Percentiles rank a stretch among this genome's conserved stretches.
Evolutionary conservation across 2,329 filamentous ascomycete species (phyloP).

Genomic region (Fusarium sp.): DNA sequence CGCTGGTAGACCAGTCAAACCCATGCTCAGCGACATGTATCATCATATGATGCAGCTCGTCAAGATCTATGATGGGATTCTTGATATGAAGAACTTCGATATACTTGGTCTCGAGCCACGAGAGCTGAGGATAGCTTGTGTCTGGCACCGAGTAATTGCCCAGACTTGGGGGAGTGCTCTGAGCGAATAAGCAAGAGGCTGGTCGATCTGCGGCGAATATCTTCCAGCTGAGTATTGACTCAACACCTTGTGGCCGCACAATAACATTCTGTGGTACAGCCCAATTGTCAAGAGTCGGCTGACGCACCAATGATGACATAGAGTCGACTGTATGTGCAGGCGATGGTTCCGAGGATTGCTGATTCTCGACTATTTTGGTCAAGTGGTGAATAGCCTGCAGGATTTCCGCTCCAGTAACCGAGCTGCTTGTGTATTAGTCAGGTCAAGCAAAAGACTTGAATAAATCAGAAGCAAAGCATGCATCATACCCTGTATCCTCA

Average conservation of each 20-base stretch:
- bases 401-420: not conserved
- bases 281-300: not conserved
- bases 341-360: not conserved
- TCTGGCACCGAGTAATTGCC: not conserved
- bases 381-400: not conserved
- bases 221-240: not conserved
- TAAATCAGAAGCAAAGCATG: no score
- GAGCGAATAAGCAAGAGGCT: fast-evolving
- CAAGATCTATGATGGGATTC: not conserved
- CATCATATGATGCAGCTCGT: not conserved
- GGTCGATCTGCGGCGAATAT: not conserved
- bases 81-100: not conserved
- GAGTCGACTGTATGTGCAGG: not conserved
- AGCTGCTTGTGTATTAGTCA: not conserved
- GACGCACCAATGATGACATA: not conserved
- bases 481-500: not conserved
- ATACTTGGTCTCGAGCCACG: not conserved
- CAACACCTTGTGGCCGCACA: not conserved
- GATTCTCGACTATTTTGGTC: not conserved
- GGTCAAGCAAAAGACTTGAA: not conserved
- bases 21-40: not conserved
- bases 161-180: not conserved
- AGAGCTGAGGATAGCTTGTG: not conserved
- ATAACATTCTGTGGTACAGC: not conserved
- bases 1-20: not conserved